Conservation (phyloP, 345 rosid species). For the Gossypium sturtianum region DNA sequence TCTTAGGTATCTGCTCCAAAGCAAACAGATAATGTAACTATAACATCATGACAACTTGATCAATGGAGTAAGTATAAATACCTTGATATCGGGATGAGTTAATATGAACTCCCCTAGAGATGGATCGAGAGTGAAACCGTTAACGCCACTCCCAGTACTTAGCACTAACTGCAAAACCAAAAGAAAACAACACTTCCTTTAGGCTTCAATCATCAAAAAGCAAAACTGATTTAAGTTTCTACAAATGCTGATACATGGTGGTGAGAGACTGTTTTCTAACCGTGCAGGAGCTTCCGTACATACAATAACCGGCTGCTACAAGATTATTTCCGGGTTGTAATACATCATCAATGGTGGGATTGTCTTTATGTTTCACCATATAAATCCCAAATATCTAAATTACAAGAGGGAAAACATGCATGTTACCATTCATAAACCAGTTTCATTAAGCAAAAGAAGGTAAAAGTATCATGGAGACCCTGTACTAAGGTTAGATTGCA, state of each 20-base stretch:
- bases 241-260: neutral
- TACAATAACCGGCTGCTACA: conserved; percentile 75
- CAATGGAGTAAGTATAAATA: neutral
- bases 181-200: neutral
- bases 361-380: conserved; percentile 40
- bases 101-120: conserved; percentile 77
- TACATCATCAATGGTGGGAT: conserved; percentile 51
- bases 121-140: conserved; percentile 76
- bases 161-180: conserved; percentile 48
- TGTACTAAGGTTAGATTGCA: too few relatives aligned
- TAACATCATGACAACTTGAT: neutral
- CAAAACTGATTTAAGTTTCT: neutral
- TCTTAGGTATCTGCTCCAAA: conserved; percentile 50
- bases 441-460: neutral
- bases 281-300: conserved; percentile 82
- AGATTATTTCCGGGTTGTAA: conserved; percentile 62
- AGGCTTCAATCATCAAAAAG: neutral
- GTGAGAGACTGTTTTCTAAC: conserved; percentile 21
- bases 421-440: neutral
- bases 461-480: too few relatives aligned
- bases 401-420: conserved; percentile 8
- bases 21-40: neutral
- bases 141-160: conserved; percentile 62
- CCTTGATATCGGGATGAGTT: conserved; percentile 44
- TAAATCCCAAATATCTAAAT: conserved; percentile 71